phyloP scores from a whole-genome alignment of 139 green algal genomes.

The Volvox africanus region DNA sequence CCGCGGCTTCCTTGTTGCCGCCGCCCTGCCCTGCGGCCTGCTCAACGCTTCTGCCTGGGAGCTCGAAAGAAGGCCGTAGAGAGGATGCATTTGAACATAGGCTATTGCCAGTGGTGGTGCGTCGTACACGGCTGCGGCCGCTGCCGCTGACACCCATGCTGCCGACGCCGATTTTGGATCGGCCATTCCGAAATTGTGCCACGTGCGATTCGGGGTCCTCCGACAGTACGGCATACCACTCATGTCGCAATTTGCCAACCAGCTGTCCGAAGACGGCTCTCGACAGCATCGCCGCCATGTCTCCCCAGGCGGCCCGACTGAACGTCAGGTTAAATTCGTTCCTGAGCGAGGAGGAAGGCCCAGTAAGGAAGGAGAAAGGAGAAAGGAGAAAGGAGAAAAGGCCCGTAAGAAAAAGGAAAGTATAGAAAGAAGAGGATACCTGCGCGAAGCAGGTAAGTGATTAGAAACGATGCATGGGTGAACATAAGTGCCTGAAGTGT shows the following conservation, averaged over 20 bases:
- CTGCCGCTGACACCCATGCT: background rate
- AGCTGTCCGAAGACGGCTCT: slow-evolving; percentile 42
- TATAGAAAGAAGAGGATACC: too few relatives aligned
- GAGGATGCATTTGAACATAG: slow-evolving; percentile 5
- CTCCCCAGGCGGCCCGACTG: slow-evolving; percentile 43
- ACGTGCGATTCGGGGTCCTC: background rate
- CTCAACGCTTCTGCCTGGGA: slow-evolving; percentile 3
- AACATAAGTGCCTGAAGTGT: too few relatives aligned
- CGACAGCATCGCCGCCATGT: slow-evolving; percentile 51
- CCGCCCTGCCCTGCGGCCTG: background rate
- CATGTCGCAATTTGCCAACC: slow-evolving; percentile 36
- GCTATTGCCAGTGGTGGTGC: slow-evolving; percentile 16
- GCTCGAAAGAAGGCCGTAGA: slow-evolving; percentile 35
- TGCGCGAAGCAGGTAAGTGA: too few relatives aligned
- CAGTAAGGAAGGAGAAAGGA: too few relatives aligned
- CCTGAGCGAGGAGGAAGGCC: too few relatives aligned
- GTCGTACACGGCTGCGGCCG: background rate
- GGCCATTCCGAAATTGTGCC: background rate
- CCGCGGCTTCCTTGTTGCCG: background rate
- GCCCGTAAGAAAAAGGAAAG: too few relatives aligned
- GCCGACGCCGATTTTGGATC: too few relatives aligned
- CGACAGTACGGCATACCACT: slow-evolving; percentile 46
- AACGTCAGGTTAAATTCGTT: slow-evolving; percentile 57
- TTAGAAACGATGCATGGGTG: too few relatives aligned
- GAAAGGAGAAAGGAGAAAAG: too few relatives aligned